These are phyloP conservation scores for Acmispon strigosus DNA, from an alignment of 306 rosid genomes.

Conservation along the genomic window DNA sequence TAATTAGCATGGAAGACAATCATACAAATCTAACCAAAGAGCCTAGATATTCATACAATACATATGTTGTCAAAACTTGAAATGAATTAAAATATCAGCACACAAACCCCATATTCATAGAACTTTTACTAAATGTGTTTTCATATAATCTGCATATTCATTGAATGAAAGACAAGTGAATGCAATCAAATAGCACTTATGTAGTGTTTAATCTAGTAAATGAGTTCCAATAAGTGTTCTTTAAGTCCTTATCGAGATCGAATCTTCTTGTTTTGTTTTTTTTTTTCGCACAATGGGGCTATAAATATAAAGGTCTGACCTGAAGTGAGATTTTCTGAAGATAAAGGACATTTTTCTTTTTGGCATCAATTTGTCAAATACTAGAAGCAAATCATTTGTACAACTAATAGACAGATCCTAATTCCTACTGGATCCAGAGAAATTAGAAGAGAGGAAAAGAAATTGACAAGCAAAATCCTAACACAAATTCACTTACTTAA, in stretches of 20 bases:
- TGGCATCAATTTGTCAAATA: conserved; percentile 2
- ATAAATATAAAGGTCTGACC: neutral
- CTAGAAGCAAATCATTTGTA: conserved; percentile 43
- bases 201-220: too few relatives aligned
- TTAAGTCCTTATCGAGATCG: too few relatives aligned
- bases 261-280: too few relatives aligned
- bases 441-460: neutral
- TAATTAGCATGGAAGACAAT: neutral
- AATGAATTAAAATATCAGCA: neutral
- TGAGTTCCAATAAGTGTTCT: too few relatives aligned
- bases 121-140: neutral
- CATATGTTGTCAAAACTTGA: neutral
- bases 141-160: neutral
- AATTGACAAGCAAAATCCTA: conserved; percentile 26
- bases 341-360: neutral
- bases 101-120: too few relatives aligned
- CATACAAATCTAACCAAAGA: neutral
- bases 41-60: too few relatives aligned
- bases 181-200: too few relatives aligned
- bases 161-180: neutral
- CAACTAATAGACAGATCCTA: conserved; percentile 40
- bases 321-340: neutral
- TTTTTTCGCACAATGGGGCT: neutral
- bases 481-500: conserved; percentile 12
- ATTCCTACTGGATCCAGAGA: conserved; percentile 16